Evolutionary conservation across 352 stramenopile species (phyloP).

Genomic region (Pythium coloratum): DNA sequence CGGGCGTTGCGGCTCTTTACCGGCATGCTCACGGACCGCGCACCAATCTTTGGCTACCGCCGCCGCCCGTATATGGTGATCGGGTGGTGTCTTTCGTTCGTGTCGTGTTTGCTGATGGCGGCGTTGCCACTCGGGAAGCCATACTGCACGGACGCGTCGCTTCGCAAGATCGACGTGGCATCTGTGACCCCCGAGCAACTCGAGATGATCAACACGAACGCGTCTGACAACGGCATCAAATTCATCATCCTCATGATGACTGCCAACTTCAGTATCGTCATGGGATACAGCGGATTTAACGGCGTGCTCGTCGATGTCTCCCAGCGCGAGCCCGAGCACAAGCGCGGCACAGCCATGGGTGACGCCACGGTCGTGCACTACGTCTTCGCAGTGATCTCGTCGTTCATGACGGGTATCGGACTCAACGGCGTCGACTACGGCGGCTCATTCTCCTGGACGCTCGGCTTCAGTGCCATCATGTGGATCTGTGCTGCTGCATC

Average conservation of each 20-base stretch:
- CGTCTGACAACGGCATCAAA: constrained; percentile 38
- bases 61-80: constrained; percentile 45
- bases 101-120: constrained; percentile 38
- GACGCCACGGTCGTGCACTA: constrained; percentile 20
- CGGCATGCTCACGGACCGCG: constrained; percentile 41
- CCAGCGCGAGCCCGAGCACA: constrained; percentile 45
- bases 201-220: constrained; percentile 41
- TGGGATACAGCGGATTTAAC: constrained; percentile 44
- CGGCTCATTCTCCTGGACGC: constrained; percentile 43
- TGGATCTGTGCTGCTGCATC: constrained; percentile 36
- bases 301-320: constrained; percentile 55
- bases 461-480: constrained; percentile 57
- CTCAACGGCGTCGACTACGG: constrained; percentile 60
- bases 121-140: constrained; percentile 39
- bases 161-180: constrained; percentile 29
- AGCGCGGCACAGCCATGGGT: constrained; percentile 39
- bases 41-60: constrained; percentile 43
- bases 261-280: constrained; percentile 48
- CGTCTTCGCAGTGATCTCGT: constrained; percentile 43
- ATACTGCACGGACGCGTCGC: constrained; percentile 52
- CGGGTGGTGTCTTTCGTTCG: constrained; percentile 33
- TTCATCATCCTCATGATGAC: constrained; percentile 61
- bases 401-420: constrained; percentile 51
- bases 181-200: constrained; percentile 37
- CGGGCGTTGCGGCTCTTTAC: constrained; percentile 40